Base-by-base conservation (phyloP, 768 basidiomycete species). In the Mycena filopes region DNA sequence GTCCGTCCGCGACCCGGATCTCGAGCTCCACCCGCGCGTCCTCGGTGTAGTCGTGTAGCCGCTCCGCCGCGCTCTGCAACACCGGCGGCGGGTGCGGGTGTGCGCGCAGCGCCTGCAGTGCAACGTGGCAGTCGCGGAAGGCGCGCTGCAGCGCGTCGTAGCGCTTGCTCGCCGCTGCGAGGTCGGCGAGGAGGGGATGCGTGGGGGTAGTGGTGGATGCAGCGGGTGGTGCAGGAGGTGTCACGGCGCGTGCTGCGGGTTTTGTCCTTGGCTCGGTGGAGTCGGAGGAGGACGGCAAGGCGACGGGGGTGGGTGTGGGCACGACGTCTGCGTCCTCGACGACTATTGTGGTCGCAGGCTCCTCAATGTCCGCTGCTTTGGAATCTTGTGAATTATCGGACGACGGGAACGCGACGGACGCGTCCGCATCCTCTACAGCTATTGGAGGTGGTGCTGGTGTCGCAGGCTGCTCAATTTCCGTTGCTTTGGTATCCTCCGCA, bases 21-120 rank as follows among this genome's bases (percentile, higher is more conserved):
- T 95, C 93, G 23, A 95, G 78, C 72, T 95, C 93, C 12, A 95
- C 93, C 1, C 91, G 86, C 1, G 87, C 87, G 67, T 94, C 93
- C 73, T 94, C 93, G 6, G 86, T 86, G 71, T 85, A 92, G 72
- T 95, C 91, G 56, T 87, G 82, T 45, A 95, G 80, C 10, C 93
- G 82, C 26, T 86, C 81, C 20, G 91, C 76, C 7, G 87, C 89
- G 0, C 79, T 80, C 21, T 77, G 77, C 4, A 94, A 70, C 18
- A 87, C 74, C 4, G n/a, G n/a, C n/a, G n/a, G n/a, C n/a, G n/a
- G n/a, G 20, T 80, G 76, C 4, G 69, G 29, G 9, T 29, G 51
- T 20, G 63, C 11, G 64, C 47, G 28, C 84, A 94, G 81, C 2
- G 84, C 81, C 67, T 88, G 86, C 33, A 94, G 80, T 3, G 89